Evolutionary conservation across 148 eudicot species (phyloP).

Genomic region (Camellia granthamiana): DNA sequence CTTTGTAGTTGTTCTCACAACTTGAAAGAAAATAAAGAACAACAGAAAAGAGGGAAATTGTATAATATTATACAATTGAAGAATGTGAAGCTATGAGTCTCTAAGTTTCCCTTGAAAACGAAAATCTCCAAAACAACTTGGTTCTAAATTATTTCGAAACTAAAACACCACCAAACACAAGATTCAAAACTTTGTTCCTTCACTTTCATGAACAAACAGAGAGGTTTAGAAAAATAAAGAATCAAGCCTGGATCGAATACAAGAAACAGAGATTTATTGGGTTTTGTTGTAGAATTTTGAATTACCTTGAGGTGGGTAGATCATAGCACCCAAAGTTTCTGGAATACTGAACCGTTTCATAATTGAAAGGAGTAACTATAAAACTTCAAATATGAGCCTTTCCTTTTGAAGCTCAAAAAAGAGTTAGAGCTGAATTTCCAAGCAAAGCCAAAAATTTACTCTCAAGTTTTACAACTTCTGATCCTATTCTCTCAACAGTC

Average conservation of each 20-base stretch:
- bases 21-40: too few relatives aligned
- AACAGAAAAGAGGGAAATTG: too few relatives aligned
- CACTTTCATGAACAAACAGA: neutral
- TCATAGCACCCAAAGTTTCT: conserved; percentile 14
- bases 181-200: neutral
- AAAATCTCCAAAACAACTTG: too few relatives aligned
- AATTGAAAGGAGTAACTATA: neutral
- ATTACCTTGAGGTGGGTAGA: conserved; percentile 27
- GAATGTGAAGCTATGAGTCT: neutral
- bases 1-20: too few relatives aligned
- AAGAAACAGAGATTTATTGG: neutral
- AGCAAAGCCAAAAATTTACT: too few relatives aligned
- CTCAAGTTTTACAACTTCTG: neutral
- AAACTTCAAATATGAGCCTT: neutral
- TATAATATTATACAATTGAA: neutral
- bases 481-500: neutral
- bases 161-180: too few relatives aligned
- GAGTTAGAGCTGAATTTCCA: neutral
- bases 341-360: conserved; percentile 27
- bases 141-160: too few relatives aligned
- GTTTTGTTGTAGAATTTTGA: neutral
- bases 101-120: too few relatives aligned
- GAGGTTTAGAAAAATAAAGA: neutral
- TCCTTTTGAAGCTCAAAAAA: neutral
- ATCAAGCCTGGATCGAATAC: too few relatives aligned